Evolutionary conservation across 2,329 filamentous ascomycete species (phyloP).

Genomic region (Monilinia aucupariae): DNA sequence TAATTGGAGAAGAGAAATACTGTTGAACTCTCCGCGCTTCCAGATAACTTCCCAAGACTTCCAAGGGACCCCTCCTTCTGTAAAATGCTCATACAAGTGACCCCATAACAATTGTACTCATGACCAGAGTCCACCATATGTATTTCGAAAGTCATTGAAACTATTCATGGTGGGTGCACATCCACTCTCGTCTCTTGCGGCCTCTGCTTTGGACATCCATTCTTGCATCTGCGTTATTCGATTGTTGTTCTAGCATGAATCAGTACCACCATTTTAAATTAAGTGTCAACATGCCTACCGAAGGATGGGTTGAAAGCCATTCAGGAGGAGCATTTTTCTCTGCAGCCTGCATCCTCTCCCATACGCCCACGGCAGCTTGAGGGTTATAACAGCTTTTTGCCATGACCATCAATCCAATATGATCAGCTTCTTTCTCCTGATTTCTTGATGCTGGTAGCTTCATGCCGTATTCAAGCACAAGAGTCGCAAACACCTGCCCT

Average conservation of each 20-base stretch:
- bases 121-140: slow-evolving; percentile 10
- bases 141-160: slow-evolving; percentile 6
- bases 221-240: slow-evolving; percentile 60
- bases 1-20: background rate
- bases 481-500: slow-evolving; percentile 25
- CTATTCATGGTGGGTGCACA: slow-evolving; percentile 37
- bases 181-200: slow-evolving; percentile 49
- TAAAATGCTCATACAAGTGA: too few relatives aligned
- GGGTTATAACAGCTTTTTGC: slow-evolving; percentile 73
- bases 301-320: slow-evolving; percentile 72
- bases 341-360: slow-evolving; percentile 58
- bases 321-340: slow-evolving; percentile 54
- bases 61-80: background rate
- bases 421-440: slow-evolving; percentile 75
- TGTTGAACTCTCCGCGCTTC: background rate
- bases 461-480: slow-evolving; percentile 54
- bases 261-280: slow-evolving; percentile 11
- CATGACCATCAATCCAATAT: slow-evolving; percentile 79
- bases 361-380: slow-evolving; percentile 58
- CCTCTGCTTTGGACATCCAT: slow-evolving; percentile 55
- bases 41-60: background rate
- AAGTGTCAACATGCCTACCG: slow-evolving; percentile 42
- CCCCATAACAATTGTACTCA: background rate
- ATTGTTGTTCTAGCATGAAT: slow-evolving; percentile 47
- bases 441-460: slow-evolving; percentile 61